phyloP scores from a whole-genome alignment of 2,329 filamentous ascomycete species.

The Stemphylium lycopersici region DNA sequence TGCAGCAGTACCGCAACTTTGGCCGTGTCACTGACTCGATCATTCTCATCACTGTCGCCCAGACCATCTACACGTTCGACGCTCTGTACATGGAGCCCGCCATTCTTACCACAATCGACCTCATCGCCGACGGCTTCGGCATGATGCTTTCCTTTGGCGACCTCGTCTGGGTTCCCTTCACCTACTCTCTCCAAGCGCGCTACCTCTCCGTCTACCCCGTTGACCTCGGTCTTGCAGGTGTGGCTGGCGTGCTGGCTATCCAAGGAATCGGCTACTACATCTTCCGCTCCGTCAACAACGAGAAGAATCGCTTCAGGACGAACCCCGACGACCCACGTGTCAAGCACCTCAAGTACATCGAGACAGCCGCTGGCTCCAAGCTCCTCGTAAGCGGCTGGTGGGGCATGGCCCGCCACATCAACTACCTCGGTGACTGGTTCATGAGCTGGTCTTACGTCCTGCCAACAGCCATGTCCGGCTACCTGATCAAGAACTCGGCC shows the following conservation, averaged over 20 bases:
- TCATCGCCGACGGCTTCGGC: constrained; percentile 90
- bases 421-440: constrained; percentile 94
- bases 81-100: constrained; percentile 85
- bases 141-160: constrained; percentile 96
- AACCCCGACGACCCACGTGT: constrained; percentile 82
- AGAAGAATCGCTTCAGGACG: constrained; percentile 93
- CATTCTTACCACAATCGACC: constrained; percentile 91
- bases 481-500: constrained; percentile 65
- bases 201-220: constrained; percentile 85
- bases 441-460: constrained; percentile 91
- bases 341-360: constrained; percentile 80
- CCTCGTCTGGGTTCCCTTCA: constrained; percentile 88
- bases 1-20: constrained; percentile 84
- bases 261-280: constrained; percentile 81
- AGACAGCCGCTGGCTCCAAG: constrained; percentile 81
- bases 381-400: constrained; percentile 90
- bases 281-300: constrained; percentile 91
- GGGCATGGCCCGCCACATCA: constrained; percentile 90
- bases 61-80: constrained; percentile 84
- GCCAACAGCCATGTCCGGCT: constrained; percentile 84
- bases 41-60: constrained; percentile 75
- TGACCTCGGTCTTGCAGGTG: constrained; percentile 72
- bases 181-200: constrained; percentile 82
- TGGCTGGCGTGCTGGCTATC: constrained; percentile 69
- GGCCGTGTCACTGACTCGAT: constrained; percentile 88